Evolutionary conservation across 1,284 basidiomycete genomes (phyloP).

Genomic region (Pterulicium gracile): DNA sequence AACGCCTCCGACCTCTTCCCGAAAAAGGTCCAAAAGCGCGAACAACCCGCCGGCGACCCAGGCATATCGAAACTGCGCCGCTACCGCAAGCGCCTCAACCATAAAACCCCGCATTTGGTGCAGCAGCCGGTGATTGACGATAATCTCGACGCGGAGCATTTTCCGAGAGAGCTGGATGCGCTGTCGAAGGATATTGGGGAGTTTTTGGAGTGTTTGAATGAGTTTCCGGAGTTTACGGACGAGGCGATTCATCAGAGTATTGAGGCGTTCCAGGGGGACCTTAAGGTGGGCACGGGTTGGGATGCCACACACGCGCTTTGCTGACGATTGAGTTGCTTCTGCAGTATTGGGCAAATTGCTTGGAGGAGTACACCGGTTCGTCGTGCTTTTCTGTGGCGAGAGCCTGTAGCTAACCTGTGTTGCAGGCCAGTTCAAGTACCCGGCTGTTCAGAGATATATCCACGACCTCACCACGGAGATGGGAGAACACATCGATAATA

Average conservation of each 20-base stretch:
- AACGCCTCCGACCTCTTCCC: slow-evolving; percentile 65
- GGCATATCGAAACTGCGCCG: slow-evolving; percentile 21
- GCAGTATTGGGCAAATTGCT: slow-evolving; percentile 66
- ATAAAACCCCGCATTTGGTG: slow-evolving; percentile 30
- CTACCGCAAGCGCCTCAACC: slow-evolving; percentile 11
- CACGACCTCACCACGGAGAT: slow-evolving; percentile 60
- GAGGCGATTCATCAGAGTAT: slow-evolving; percentile 62
- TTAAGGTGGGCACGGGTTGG: slow-evolving; percentile 33
- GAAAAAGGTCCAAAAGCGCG: slow-evolving; percentile 34
- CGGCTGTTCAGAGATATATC: slow-evolving; percentile 59
- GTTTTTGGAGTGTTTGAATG: slow-evolving; percentile 57
- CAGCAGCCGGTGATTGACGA: slow-evolving; percentile 41
- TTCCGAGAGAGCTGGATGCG: slow-evolving; percentile 48
- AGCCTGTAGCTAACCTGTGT: too few relatives aligned
- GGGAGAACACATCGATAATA: slow-evolving; percentile 58
- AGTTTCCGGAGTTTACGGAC: slow-evolving; percentile 66
- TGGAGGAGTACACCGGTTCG: slow-evolving; percentile 48
- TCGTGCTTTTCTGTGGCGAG: slow-evolving; percentile 4
- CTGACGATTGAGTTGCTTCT: slow-evolving; percentile 3
- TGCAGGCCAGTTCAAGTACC: slow-evolving; percentile 55
- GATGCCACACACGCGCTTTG: slow-evolving; percentile 7
- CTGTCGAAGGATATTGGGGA: slow-evolving; percentile 51
- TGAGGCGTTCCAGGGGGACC: slow-evolving; percentile 51
- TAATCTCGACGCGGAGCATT: slow-evolving; percentile 48
- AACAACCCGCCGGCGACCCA: slow-evolving; percentile 19